Percentiles rank a stretch among this genome's conserved stretches.
Conservation (phyloP, 139 green algal species). For the Chlorella sp. region DNA sequence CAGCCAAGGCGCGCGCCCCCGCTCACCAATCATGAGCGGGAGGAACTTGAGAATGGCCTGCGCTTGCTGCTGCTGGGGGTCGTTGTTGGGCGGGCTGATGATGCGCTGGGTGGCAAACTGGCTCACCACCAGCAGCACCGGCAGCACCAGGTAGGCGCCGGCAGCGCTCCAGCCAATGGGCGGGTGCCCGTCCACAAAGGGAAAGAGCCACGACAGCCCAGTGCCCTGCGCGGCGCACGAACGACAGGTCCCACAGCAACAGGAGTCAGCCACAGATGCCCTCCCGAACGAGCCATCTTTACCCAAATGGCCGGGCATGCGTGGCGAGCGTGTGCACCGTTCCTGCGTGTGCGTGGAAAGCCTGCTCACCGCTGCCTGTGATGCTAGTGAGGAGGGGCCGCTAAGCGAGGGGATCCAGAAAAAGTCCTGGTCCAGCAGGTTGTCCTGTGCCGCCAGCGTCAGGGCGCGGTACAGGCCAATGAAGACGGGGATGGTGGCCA, state of each 20-base stretch:
- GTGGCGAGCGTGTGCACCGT: too few relatives aligned
- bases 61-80: constrained; percentile 62
- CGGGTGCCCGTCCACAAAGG: constrained; percentile 78
- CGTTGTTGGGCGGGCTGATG: constrained; percentile 43
- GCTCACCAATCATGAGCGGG: constrained; percentile 89
- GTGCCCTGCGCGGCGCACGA: constrained; percentile 41
- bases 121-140: constrained; percentile 74
- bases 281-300: too few relatives aligned
- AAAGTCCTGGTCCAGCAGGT: constrained; percentile 62
- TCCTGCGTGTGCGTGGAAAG: constrained; percentile 32
- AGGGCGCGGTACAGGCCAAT: constrained; percentile 92
- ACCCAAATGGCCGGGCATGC: too few relatives aligned
- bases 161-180: constrained; percentile 91
- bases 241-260: too few relatives aligned
- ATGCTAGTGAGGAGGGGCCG: constrained; percentile 44
- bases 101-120: constrained; percentile 80
- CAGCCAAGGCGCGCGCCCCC: not conserved
- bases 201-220: constrained; percentile 73
- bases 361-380: constrained; percentile 67
- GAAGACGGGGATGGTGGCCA: constrained; percentile 91
- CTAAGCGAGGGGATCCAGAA: constrained; percentile 83
- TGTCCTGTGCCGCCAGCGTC: constrained; percentile 82
- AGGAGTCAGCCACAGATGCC: too few relatives aligned
- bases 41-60: constrained; percentile 95
- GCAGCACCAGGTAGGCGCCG: constrained; percentile 86